Conservation (phyloP, 257 asterid species). For the Capsicum pubescens region DNA sequence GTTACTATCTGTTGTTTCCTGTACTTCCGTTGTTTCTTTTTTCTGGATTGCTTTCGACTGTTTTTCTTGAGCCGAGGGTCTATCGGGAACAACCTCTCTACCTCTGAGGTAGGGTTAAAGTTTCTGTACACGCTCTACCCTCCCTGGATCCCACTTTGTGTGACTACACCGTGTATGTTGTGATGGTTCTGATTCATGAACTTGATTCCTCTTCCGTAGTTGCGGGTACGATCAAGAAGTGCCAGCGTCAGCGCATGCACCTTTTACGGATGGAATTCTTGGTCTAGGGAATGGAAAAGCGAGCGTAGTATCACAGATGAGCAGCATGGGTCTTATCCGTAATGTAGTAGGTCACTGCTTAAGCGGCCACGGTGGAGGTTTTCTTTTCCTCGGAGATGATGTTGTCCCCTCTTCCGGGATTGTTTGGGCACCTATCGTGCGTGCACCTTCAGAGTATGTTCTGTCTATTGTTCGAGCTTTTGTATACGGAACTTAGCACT, state of each 20-base stretch:
- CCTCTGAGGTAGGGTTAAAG: no score
- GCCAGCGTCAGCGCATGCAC: conserved; percentile 50
- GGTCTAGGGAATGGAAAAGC: conserved; percentile 89
- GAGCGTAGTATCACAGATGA: conserved; percentile 71
- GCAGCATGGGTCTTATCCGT: conserved; percentile 54
- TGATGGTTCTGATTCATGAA: conserved; percentile 15
- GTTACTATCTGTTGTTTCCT: no score
- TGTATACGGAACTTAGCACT: neutral
- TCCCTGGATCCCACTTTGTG: no score
- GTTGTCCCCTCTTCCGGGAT: conserved; percentile 54
- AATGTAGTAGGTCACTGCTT: conserved; percentile 87
- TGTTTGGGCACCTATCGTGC: conserved; percentile 44
- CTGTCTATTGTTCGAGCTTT: neutral
- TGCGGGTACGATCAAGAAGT: conserved; percentile 91
- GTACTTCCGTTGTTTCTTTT: no score
- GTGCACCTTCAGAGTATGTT: conserved; percentile 39
- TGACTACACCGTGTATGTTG: no score
- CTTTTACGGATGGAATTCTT: conserved; percentile 86
- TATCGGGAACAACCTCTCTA: no score
- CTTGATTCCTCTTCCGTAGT: conserved; percentile 44
- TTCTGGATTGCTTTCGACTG: no score
- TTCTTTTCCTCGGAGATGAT: conserved; percentile 86
- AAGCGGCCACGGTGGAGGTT: conserved; percentile 78
- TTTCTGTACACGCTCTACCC: no score
- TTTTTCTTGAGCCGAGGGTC: no score